Evolutionary conservation across 2,329 filamentous ascomycete genomes (phyloP).

Genomic region (Exophiala alcalophila): DNA sequence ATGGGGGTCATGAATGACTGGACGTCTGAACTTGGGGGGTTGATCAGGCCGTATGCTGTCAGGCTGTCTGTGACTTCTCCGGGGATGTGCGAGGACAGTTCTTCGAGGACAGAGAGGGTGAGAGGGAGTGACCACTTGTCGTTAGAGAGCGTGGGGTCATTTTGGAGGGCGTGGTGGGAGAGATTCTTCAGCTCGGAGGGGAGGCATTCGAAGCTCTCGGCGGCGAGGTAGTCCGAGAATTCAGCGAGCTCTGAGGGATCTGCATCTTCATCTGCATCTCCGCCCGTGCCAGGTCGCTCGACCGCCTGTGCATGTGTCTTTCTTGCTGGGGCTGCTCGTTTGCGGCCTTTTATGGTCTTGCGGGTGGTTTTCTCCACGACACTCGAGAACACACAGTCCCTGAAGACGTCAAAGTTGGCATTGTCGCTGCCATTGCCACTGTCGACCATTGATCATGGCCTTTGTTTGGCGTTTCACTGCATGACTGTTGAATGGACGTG

Average conservation of each 20-base stretch:
- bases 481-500: no score
- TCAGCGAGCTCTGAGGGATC: conserved; percentile 70
- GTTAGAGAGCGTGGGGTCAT: conserved; percentile 50
- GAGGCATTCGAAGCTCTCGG: conserved; percentile 64
- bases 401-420: conserved; percentile 65
- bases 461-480: no score
- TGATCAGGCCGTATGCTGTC: conserved; percentile 61
- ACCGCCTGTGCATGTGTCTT: conserved; percentile 28
- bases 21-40: conserved; percentile 44
- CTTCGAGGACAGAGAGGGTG: conserved; percentile 49
- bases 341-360: conserved; percentile 21
- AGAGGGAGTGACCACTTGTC: conserved; percentile 58
- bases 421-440: conserved; percentile 34
- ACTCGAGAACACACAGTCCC: conserved; percentile 69
- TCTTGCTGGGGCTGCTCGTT: conserved; percentile 40
- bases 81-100: conserved; percentile 55
- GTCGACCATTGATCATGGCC: no score
- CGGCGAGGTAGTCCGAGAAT: conserved; percentile 76
- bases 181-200: conserved; percentile 61
- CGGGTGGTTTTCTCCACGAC: conserved; percentile 60
- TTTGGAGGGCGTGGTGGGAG: conserved; percentile 57
- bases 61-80: conserved; percentile 65
- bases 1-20: conserved; percentile 61
- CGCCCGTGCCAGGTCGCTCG: conserved; percentile 23
- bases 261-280: no score